Base-by-base conservation (phyloP, 2,329 filamentous ascomycete genomes). In the Arthrocladium fulminans region DNA sequence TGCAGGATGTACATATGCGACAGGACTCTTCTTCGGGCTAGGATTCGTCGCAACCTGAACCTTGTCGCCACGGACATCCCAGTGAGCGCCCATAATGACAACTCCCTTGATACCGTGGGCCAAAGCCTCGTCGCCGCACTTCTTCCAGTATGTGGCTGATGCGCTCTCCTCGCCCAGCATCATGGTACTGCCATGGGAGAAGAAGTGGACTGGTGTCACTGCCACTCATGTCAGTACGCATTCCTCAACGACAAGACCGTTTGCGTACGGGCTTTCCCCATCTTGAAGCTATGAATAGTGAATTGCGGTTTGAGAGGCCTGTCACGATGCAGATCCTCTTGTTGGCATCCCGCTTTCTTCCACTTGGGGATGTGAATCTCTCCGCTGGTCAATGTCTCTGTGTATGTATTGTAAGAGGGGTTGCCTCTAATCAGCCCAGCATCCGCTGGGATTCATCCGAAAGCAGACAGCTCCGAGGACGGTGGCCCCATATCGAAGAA, bases 121-220 rank as follows among this genome's bases (percentile, higher is more conserved):
- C 4, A 82, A 70, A 2, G 80, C 80, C 51, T 77, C 76, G 54
- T 83, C 78, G 41, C 81, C 81, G 56, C 74, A 77, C 53, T 74
- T 70, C 60, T 81, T 80, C 81, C 81, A 84, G 64, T 83, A 84
- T 17, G 72, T 69, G 9, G 79, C 79, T 1, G 79, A 80, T 2
- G 67, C 62, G 12, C 74, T 77, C 56, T 81, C 74, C 59, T 84
- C 81, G 29, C 80, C 81, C 12, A 84, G 66, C 81, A 84, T 84
- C 79, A 83, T 83, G 32, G 80, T 84, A 12, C 79, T 82, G 59
- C 81, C 81, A 73, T 84, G 81, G 2, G 80, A 82, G 64, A 84
- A 84, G 65, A 83, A 78, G 60, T 82, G 76, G 0, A 83, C 77
- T 1, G 79, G 80, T 4, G 78, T 73, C 27, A 64, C 29, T 35